Evolutionary conservation across 139 green algal species (phyloP), one percentile per base, ranked within the genome.

Genomic region (Coelastrella sp.): DNA sequence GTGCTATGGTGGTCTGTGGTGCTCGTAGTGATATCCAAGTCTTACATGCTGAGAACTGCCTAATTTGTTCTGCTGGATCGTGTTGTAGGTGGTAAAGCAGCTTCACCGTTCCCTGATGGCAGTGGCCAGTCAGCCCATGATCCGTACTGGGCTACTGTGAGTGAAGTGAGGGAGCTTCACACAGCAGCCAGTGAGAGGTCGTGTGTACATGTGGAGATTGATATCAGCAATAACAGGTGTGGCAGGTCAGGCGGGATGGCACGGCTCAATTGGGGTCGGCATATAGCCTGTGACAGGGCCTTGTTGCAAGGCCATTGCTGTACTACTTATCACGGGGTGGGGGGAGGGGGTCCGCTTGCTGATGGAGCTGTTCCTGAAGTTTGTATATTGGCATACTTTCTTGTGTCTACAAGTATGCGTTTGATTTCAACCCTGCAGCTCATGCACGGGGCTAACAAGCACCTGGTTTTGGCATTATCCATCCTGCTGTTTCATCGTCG

Each of bases 201-300:
- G 0, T 99, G 98, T 90, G 94, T 99, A 86, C 98, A 99, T 91
- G 97, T 98, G 19, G 98, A 99, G 95, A 68, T 99, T 68, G 96
- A 99, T 73, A 93, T 97, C 2, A 81, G 75, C 13, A 89, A 88
- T 10, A 80, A 85, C 22, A 76, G 16, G 60, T 92, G 22, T 11
- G 61, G 11, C 61, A 47, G 32, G 32, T 47, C 32, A 47, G 32
- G 32, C 32, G 32, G 32, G 32, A 47, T 47, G 32, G 32, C 32
- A 47, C 32, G 32, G 32, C 32, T 47, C 61, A 71, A 71, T 13
- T 19, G 11, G 10, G 11, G 61, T 13, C 8, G 61, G 61, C 61
- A 71, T 71, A 71, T 2, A 13, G 61, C 61, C 61, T 71, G 10
- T 71, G 10, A 71, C 10, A 13, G 11, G 61, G 10, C 32, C 32